These are phyloP conservation scores for Citrullus mucosospermus DNA, from an alignment of 306 rosid species.

Conservation along the genomic window DNA sequence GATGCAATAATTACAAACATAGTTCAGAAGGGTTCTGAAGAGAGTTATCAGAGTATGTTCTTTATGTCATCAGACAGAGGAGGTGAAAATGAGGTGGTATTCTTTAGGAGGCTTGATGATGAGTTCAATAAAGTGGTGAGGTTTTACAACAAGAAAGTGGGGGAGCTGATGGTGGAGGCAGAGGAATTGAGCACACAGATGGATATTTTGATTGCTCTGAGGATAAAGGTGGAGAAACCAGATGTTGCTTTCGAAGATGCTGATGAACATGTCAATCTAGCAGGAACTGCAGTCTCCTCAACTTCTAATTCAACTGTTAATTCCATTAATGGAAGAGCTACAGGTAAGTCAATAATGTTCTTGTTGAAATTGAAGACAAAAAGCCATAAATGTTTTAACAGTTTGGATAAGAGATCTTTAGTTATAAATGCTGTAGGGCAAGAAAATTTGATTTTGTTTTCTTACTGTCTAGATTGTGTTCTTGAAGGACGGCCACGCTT, in stretches of 20 bases:
- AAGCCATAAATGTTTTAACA: neutral
- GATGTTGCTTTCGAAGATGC: slow-evolving; percentile 9
- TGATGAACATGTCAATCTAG: slow-evolving; percentile 8
- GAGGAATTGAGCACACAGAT: slow-evolving; percentile 63
- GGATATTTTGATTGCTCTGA: slow-evolving; percentile 53
- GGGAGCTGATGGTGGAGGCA: slow-evolving; percentile 41
- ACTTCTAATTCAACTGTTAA: neutral
- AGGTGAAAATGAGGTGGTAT: slow-evolving; percentile 35
- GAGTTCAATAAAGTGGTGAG: slow-evolving; percentile 59
- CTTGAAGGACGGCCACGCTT: slow-evolving; percentile 22
- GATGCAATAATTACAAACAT: slow-evolving; percentile 39
- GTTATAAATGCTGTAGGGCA: neutral
- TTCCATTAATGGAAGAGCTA: slow-evolving; percentile 7
- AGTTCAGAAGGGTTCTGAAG: slow-evolving; percentile 21
- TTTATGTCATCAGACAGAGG: slow-evolving; percentile 33
- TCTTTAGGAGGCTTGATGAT: slow-evolving; percentile 48
- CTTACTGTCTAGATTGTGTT: neutral
- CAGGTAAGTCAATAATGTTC: slow-evolving; percentile 20
- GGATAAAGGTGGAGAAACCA: slow-evolving; percentile 49
- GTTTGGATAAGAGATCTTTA: neutral
- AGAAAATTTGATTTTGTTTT: neutral
- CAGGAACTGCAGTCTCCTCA: slow-evolving; percentile 12
- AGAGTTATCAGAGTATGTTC: slow-evolving; percentile 33
- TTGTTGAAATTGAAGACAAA: neutral
- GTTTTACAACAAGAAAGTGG: slow-evolving; percentile 45